Evolutionary conservation across 2,329 filamentous ascomycete species (phyloP), one percentile per base, ranked within the genome.

Genomic region (Penicillium sp.): DNA sequence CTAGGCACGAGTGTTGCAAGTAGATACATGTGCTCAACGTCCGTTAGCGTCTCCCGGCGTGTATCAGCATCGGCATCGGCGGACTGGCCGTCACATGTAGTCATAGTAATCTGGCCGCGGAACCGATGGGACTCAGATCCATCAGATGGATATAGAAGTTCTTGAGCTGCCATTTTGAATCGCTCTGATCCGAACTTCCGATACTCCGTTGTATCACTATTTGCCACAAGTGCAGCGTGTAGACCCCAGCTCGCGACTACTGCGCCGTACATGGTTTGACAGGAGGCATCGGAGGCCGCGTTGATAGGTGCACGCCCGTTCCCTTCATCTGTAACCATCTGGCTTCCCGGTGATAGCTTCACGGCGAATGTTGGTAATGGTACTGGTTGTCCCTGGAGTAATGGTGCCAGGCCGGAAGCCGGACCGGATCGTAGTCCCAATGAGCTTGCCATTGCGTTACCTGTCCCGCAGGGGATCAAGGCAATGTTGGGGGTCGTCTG

Each of bases 201-300:
- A 71, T 93, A 93, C 58, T 85, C 87, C 0, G 83, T 78, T 0
- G 92, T 95, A 70, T 97, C 93, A 70, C 89, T 94, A 75, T 97
- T 91, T 62, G 90, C 91, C 18, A 97, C 91, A 3, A 97, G 80
- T 34, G 87, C 86, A 24, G 92, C 90, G 66, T 97, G 93, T 65
- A 97, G 85, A 17, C 89, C 93, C 82, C 95, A 96, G 69, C 89
- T 94, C 37, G 87, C 87, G 2, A 97, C 92, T 18, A 97, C 90
- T 20, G 88, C 88, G 21, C 91, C 92, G 63, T 88, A 82, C 2
- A 81, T 63, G 3, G 60, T 67, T 44, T 58, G 66, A 18, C 70
- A 63, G 26, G 70, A 61, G n/a, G 70, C 49, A 42, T 61, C 23
- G 73, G 30, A 24, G 23, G 48, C 18, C 23, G 15, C 21, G 40